Conservation (phyloP, 345 rosid genomes). For the Boechera retrofracta region DNA sequence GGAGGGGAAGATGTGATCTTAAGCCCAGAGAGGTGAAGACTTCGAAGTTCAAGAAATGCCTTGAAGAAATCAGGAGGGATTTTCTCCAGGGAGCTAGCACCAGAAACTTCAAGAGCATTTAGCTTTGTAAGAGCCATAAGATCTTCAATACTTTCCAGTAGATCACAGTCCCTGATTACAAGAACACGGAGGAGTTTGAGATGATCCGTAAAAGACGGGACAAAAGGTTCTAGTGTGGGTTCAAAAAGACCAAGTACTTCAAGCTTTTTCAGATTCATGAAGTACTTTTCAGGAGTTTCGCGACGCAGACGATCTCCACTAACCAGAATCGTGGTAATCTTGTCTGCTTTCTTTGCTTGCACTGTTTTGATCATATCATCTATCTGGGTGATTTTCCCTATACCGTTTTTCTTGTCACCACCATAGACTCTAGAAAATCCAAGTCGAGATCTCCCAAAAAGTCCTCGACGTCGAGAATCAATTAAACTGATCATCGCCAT, state of each 20-base stretch:
- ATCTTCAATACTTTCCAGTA: slow-evolving; percentile 25
- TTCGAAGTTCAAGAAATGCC: slow-evolving; percentile 41
- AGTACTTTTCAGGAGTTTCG: slow-evolving; percentile 40
- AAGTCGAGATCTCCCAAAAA: slow-evolving; percentile 38
- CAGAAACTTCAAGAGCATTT: slow-evolving; percentile 64
- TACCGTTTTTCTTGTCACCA: slow-evolving; percentile 31
- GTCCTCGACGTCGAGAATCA: slow-evolving; percentile 47
- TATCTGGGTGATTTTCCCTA: slow-evolving; percentile 52
- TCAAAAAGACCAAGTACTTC: slow-evolving; percentile 54
- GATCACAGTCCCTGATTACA: slow-evolving; percentile 57
- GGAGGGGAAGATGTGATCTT: slow-evolving; percentile 49
- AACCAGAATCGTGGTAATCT: slow-evolving; percentile 49
- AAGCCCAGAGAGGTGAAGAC: slow-evolving; percentile 58
- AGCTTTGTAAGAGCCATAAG: slow-evolving; percentile 42
- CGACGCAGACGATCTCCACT: slow-evolving; percentile 51
- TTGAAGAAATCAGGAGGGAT: slow-evolving; percentile 45
- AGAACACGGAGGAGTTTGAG: slow-evolving; percentile 49
- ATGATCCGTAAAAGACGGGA: slow-evolving; percentile 1
- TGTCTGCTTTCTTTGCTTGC: slow-evolving; percentile 33
- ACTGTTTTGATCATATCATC: slow-evolving; percentile 62
- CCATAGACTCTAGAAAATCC: slow-evolving; percentile 49
- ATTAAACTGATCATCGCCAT: slow-evolving; percentile 32
- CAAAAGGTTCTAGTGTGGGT: slow-evolving; percentile 42
- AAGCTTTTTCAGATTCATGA: slow-evolving; percentile 41
- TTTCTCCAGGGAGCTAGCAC: slow-evolving; percentile 45